These are phyloP conservation scores for Fagopyrum esculentum DNA, from an alignment of 148 eudicot species.

Conservation along the genomic window DNA sequence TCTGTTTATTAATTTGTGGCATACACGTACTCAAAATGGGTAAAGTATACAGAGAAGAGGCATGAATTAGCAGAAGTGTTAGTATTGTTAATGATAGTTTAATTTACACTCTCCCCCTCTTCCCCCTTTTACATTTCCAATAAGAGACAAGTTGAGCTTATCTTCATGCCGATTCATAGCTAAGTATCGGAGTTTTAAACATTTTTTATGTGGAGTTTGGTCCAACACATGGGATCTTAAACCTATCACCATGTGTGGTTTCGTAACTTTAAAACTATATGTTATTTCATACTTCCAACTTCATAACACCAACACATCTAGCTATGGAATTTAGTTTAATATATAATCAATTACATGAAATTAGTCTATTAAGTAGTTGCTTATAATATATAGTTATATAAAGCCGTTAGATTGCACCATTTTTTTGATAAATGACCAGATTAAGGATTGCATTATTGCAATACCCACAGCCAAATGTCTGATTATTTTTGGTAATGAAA, in stretches of 20 bases:
- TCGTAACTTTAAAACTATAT: slow-evolving; percentile 4
- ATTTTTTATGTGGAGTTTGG: slow-evolving; percentile 8
- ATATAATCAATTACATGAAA: too few species aligned
- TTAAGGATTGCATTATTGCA: too few species aligned
- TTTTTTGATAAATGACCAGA: too few species aligned
- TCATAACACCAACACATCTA: background rate
- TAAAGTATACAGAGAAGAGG: background rate
- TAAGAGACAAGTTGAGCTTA: slow-evolving; percentile 14
- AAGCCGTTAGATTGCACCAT: too few species aligned
- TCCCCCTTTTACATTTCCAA: slow-evolving; percentile 11
- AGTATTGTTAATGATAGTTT: slow-evolving; percentile 4
- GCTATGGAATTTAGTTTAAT: too few species aligned
- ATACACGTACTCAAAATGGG: background rate
- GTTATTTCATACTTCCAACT: background rate
- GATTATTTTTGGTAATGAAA: too few species aligned
- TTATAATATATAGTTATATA: background rate
- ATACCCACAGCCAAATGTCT: too few species aligned
- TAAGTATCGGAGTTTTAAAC: background rate
- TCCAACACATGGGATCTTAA: slow-evolving; percentile 9
- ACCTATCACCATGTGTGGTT: slow-evolving; percentile 12
- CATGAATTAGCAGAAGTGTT: slow-evolving; percentile 1
- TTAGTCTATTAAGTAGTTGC: background rate
- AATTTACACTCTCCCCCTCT: slow-evolving; percentile 7
- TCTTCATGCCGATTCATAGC: slow-evolving; percentile 12
- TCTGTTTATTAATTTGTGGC: background rate